Conservation (phyloP, 495 filamentous ascomycete species). For the Aspergillus funiculosus region DNA sequence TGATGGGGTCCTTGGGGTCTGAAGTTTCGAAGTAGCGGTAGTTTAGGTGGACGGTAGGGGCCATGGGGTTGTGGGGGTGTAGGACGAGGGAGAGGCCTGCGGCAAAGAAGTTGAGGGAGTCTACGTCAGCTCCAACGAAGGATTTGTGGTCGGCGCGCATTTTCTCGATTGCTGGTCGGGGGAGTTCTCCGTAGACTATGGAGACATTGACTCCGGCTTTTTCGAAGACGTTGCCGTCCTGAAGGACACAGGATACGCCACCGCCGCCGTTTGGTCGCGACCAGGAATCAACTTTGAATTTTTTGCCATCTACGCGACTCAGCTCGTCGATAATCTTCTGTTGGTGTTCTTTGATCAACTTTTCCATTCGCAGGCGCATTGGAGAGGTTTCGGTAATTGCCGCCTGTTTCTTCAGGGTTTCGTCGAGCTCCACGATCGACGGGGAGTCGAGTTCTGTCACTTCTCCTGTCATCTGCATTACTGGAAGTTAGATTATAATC, state of each 20-base stretch:
- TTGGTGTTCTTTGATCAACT: conserved; percentile 88
- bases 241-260: conserved; percentile 84
- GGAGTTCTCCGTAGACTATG: conserved; percentile 88
- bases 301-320: conserved; percentile 71
- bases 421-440: conserved; percentile 50
- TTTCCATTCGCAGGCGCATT: conserved; percentile 97
- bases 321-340: conserved; percentile 76
- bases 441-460: conserved; percentile 51
- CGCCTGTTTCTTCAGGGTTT: conserved; percentile 38
- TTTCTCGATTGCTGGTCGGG: conserved; percentile 78
- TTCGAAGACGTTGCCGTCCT: conserved; percentile 95
- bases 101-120: conserved; percentile 87
- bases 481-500: conserved; percentile 10
- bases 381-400: conserved; percentile 59
- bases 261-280: conserved; percentile 78
- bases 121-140: conserved; percentile 63
- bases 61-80: conserved; percentile 92
- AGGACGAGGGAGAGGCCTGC: conserved; percentile 88
- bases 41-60: conserved; percentile 95
- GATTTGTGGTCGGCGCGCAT: conserved; percentile 97
- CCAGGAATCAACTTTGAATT: conserved; percentile 83
- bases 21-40: conserved; percentile 98
- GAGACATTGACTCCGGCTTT: conserved; percentile 96
- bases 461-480: conserved; percentile 41
- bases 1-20: conserved; percentile 52